Evolutionary conservation across 352 stramenopile species (phyloP).

Genomic region (Phytophthora palmivora): DNA sequence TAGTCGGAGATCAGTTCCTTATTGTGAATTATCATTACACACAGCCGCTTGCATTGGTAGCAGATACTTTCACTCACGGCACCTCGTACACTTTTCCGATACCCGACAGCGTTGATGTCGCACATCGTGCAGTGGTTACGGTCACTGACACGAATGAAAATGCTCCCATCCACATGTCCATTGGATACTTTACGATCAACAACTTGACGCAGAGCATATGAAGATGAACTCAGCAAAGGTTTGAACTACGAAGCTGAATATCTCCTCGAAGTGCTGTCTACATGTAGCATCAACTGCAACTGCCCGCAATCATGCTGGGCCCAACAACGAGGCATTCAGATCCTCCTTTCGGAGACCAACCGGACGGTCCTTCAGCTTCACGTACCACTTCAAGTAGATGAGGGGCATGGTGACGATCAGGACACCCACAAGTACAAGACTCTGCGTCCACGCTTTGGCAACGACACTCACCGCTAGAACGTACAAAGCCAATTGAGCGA

Average conservation of each 20-base stretch:
- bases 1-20: conserved; percentile 6
- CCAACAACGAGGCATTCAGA: conserved; percentile 52
- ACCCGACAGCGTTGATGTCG: conserved; percentile 21
- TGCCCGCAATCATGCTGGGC: conserved; percentile 15
- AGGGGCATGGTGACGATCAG: conserved; percentile 51
- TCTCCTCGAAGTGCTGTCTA: conserved; percentile 7
- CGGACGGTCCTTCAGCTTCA: conserved; percentile 65
- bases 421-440: conserved; percentile 47
- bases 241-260: conserved; percentile 1
- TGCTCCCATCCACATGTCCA: conserved; percentile 21
- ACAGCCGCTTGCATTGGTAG: background rate
- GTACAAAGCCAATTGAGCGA: conserved; percentile 69
- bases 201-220: background rate
- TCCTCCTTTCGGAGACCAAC: conserved; percentile 65
- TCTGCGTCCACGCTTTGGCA: conserved; percentile 66
- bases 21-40: too few relatives aligned
- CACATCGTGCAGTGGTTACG: conserved; percentile 15
- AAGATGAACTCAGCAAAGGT: background rate
- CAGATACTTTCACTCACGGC: conserved; percentile 10
- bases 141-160: conserved; percentile 31
- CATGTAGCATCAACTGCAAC: conserved; percentile 1
- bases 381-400: conserved; percentile 85
- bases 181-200: conserved; percentile 29
- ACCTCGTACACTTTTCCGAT: background rate
- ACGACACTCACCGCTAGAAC: conserved; percentile 74